Percentiles rank a stretch among this genome's conserved stretches.
phyloP scores from a whole-genome alignment of 2,329 filamentous ascomycete species.

The Nemania sp. region DNA sequence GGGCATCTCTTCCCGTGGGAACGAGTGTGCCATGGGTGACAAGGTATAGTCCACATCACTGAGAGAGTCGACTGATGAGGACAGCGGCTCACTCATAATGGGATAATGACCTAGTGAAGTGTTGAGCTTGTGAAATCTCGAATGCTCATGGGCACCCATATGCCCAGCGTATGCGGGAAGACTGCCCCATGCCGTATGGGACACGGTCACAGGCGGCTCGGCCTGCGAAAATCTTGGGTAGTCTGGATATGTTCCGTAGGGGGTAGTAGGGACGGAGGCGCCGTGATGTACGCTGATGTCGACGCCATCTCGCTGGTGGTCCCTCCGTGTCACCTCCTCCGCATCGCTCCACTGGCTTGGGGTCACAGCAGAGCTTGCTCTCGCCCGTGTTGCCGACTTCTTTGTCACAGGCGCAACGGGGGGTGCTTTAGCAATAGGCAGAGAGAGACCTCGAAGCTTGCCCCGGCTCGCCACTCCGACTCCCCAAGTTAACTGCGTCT shows the following conservation, averaged over 20 bases:
- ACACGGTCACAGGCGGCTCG: conserved; percentile 56
- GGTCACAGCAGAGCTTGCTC: conserved; percentile 59
- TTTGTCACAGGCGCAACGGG: conserved; percentile 65
- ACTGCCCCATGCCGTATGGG: conserved; percentile 60
- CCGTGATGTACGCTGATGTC: conserved; percentile 54
- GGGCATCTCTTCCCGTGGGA: conserved; percentile 65
- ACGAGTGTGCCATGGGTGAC: conserved; percentile 67
- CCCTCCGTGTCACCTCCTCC: conserved; percentile 53
- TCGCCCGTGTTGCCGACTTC: conserved; percentile 59
- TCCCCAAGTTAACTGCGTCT: conserved; percentile 96
- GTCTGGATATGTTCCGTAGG: conserved; percentile 58
- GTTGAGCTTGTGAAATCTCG: conserved; percentile 60
- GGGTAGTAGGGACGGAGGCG: conserved; percentile 57
- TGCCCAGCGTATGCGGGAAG: conserved; percentile 60
- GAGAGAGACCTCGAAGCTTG: conserved; percentile 89
- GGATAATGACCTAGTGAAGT: conserved; percentile 55
- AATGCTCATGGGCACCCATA: conserved; percentile 53
- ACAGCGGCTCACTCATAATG: conserved; percentile 63
- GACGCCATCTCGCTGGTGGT: conserved; percentile 54
- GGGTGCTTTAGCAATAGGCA: conserved; percentile 73
- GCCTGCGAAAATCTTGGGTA: conserved; percentile 65
- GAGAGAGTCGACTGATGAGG: conserved; percentile 68
- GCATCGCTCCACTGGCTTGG: conserved; percentile 56
- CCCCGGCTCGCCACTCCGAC: conserved; percentile 95
- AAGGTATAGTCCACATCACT: conserved; percentile 71